Evolutionary conservation across 164 flowering plant genomes (phyloP), one percentile per base, ranked within the genome.

Genomic region (Vitis labrusca): DNA sequence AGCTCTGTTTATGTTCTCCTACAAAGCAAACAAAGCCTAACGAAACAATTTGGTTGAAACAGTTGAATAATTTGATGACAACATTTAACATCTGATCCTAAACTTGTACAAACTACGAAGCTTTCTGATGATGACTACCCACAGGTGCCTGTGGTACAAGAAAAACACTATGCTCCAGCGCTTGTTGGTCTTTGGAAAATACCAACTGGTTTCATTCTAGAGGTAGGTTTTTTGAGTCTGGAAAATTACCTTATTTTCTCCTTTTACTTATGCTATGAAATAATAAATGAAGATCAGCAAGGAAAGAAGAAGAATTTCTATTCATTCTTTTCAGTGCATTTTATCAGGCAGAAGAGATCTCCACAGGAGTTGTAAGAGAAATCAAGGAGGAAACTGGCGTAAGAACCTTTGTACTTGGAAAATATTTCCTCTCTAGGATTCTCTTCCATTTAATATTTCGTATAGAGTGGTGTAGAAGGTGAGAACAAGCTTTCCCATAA

Each of bases 351-450:
- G 97, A 94, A 75, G 98, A 94, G 82, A 89, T 94, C 63, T 91
- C 65, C 68, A 66, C 83, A 0, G 98, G 98, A 71, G 98, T 84
- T 55, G 85, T 92, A 27, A 81, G 97, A 82, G 98, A 94, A 86
- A 91, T 94, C 51, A 84, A 88, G 76, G 98, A 94, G 70, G 98
- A 94, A 86, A 94, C 97, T 14, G 97, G 97, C 65, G 98, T 92
- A 88, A 81, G 94, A 63, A 69, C 52, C 23, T 63, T 57, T 62
- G 11, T 44, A 44, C 30, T 53, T 53, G 8, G 30, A 13, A 53
- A 13, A 3, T 53, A 13, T 53, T 53, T 53, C n/a, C 15, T 13
- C 56, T 5, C 6, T 53, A 5, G 15, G 27, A n/a, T 53, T 53
- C 8, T 53, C 56, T 13, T 53, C 2, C 14, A 53, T 53, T 53